Evolutionary conservation across 495 filamentous ascomycete species (phyloP).

Genomic region (Daldinia loculata): DNA sequence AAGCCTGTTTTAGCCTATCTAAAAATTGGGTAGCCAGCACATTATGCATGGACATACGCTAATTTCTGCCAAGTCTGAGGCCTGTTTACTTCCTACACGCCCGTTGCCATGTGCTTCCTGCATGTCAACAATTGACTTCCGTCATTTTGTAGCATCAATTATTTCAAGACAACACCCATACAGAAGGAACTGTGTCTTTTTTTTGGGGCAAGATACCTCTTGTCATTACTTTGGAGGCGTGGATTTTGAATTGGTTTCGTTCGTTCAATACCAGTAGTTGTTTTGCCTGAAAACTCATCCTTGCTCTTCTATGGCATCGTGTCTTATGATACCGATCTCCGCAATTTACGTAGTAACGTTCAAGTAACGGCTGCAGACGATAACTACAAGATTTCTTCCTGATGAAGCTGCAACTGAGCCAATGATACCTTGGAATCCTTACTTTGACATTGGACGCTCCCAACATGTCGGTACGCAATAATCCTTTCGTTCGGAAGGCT

Average conservation of each 20-base stretch:
- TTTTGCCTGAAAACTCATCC: neutral
- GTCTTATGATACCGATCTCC: conserved; percentile 19
- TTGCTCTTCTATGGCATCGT: conserved; percentile 35
- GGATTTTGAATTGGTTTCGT: conserved; percentile 12
- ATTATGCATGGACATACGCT: neutral
- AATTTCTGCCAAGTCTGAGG: conserved; percentile 17
- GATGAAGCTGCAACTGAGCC: conserved; percentile 20
- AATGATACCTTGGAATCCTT: conserved; percentile 17
- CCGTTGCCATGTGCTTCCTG: conserved; percentile 36
- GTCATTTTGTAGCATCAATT: conserved; percentile 19
- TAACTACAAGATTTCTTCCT: conserved; percentile 10
- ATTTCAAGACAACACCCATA: conserved; percentile 21
- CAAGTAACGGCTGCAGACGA: conserved; percentile 19
- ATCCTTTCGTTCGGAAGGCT: conserved; percentile 72
- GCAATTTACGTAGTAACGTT: conserved; percentile 24
- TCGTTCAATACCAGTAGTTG: conserved; percentile 10
- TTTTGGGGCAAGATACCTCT: neutral
- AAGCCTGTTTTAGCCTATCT: neutral
- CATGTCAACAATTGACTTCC: conserved; percentile 38
- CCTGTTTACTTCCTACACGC: conserved; percentile 38
- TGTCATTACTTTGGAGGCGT: neutral
- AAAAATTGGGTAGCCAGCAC: neutral
- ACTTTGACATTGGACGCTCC: conserved; percentile 51
- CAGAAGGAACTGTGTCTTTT: conserved; percentile 10
- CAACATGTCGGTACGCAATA: conserved; percentile 64